Conservation (phyloP, 768 basidiomycete genomes). For the Cantharellus cinnabarinus region DNA sequence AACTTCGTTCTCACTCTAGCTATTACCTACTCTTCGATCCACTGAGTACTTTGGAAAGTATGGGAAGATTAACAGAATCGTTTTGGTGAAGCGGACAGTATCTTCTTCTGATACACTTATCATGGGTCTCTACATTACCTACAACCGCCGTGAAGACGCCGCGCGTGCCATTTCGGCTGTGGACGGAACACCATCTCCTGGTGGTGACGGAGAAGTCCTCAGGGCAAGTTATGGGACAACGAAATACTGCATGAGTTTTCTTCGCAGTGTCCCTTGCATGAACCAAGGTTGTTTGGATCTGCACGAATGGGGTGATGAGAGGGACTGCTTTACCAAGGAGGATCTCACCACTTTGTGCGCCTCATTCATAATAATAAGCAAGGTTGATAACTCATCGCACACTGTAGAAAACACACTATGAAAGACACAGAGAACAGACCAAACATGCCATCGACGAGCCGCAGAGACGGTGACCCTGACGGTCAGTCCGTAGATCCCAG, state of each 20-base stretch:
- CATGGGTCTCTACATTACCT: slow-evolving; percentile 93
- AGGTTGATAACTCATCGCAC: not conserved
- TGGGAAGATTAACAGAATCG: slow-evolving; percentile 90
- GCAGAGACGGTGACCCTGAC: not conserved
- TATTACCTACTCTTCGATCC: slow-evolving; percentile 80
- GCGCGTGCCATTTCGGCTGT: slow-evolving; percentile 81
- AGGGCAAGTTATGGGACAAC: slow-evolving; percentile 91
- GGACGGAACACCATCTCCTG: slow-evolving; percentile 81
- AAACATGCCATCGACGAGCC: slow-evolving; percentile 3
- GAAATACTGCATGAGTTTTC: slow-evolving; percentile 91
- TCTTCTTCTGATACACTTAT: slow-evolving; percentile 52
- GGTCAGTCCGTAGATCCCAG: not conserved
- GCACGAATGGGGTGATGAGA: slow-evolving; percentile 97
- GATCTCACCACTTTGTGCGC: slow-evolving; percentile 79
- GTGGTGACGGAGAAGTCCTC: slow-evolving; percentile 73
- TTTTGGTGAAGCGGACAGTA: slow-evolving; percentile 73
- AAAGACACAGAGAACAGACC: slow-evolving; percentile 56
- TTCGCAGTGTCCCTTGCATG: slow-evolving; percentile 65
- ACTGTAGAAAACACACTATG: slow-evolving; percentile 68
- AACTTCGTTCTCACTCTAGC: slow-evolving; percentile 22
- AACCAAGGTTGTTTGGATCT: slow-evolving; percentile 84
- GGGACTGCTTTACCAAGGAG: slow-evolving; percentile 93
- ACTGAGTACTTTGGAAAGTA: slow-evolving; percentile 97
- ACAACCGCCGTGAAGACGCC: slow-evolving; percentile 84
- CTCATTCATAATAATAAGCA: slow-evolving; percentile 1